Base-by-base conservation (phyloP, 106 monocot species). In the Phalaenopsis aphrodite region DNA sequence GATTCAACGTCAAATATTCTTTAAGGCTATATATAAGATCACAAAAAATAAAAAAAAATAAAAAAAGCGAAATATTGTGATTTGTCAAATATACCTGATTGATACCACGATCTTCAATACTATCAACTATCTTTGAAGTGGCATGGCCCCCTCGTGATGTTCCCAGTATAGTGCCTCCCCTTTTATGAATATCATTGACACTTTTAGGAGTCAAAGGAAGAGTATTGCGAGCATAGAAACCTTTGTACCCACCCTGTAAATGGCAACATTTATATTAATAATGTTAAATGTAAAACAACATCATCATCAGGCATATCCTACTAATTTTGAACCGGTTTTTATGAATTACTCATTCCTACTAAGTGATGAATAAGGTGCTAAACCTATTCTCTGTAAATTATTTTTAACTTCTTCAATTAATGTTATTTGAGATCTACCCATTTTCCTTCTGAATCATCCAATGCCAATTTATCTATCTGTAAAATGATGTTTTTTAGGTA, bases 111-210 rank as follows among this genome's bases (percentile, higher is more conserved):
- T 93, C 91, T 75, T 91, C 77, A 83, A 96, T 91, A 61, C 85
- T 88, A 77, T 96, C 93, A 56, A 91, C 96, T 72, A 96, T 96
- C 81, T 96, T 96, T 56, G 81, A 80, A 77, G 88, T 93, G 79
- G 91, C 95, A 85, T 93, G 91, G 38, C 95, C 95, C 36, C 95
- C 95, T 80, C 95, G 75, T 37, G 96, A 96, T 42, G 96, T 90
- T 42, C 88, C 87, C 75, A 96, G 84, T 58, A 96, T 81, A 15
- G 96, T 96, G 47, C 96, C 96, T 4, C 96, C 96, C 78, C 93
- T 85, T 79, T 96, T 93, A 78, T 96, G 96, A 71, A 93, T 90
- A 79, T 91, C 93, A 81, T 91, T 93, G 9, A 96, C 96, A 48
- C 55, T 81, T 79, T 91, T 93, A 14, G 90, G 89, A 21, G 90